These are phyloP conservation scores for Leishmania guyanensis DNA, from an alignment of 208 protist genomes.

Conservation along the genomic window DNA sequence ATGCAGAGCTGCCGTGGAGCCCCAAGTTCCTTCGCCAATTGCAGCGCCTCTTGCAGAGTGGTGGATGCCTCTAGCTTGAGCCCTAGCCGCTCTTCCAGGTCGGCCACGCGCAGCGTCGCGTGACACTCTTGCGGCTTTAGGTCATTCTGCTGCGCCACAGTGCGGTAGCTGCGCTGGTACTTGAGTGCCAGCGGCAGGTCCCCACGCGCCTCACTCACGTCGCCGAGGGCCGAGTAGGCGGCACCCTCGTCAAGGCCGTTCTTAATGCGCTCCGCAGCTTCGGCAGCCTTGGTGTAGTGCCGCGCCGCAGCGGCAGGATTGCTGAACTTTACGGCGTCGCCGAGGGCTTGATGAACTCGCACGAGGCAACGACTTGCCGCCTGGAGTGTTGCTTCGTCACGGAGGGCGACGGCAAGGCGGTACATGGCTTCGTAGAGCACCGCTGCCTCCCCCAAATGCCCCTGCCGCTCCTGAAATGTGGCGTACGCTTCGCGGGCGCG, in stretches of 20 bases:
- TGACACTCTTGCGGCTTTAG: conserved; percentile 50
- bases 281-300: conserved; percentile 56
- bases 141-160: conserved; percentile 46
- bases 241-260: conserved; percentile 49
- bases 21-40: conserved; percentile 66
- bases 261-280: conserved; percentile 43
- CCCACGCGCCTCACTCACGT: conserved; percentile 70
- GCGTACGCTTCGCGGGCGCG: conserved; percentile 55
- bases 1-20: conserved; percentile 67
- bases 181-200: conserved; percentile 63
- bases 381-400: conserved; percentile 43
- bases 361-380: conserved; percentile 64
- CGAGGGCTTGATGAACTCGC: conserved; percentile 67
- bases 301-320: conserved; percentile 43
- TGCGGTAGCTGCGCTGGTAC: conserved; percentile 72
- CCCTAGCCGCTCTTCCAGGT: conserved; percentile 81
- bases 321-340: conserved; percentile 35
- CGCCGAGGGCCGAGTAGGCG: conserved; percentile 72
- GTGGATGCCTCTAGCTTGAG: conserved; percentile 62
- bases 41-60: conserved; percentile 66
- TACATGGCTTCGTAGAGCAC: conserved; percentile 72
- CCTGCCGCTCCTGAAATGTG: conserved; percentile 67
- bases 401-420: conserved; percentile 58
- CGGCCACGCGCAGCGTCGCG: conserved; percentile 69
- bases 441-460: conserved; percentile 50